Conservation (phyloP, 139 green algal genomes). For the Spirogloea muscicola region DNA sequence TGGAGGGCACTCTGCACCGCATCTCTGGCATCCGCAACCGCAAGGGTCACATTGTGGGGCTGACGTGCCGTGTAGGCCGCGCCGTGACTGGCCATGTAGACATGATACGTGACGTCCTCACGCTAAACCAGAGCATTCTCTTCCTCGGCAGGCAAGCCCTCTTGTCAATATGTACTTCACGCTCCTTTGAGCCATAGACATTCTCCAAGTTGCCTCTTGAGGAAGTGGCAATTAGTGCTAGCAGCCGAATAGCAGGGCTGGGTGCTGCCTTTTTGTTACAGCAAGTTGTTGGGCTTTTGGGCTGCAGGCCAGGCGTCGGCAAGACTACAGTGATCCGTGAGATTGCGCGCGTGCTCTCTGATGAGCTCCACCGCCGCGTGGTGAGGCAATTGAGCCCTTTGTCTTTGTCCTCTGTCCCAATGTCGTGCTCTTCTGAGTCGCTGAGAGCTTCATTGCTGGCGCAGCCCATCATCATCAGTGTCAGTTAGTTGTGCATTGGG, state of each 20-base stretch:
- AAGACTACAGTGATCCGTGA: conserved; percentile 87
- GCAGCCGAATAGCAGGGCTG: not conserved
- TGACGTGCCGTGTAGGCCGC: conserved; percentile 92
- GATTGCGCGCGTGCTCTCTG: conserved; percentile 77
- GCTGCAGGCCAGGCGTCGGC: conserved; percentile 27
- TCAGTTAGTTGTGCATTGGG: no score
- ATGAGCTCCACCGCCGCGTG: conserved; percentile 73
- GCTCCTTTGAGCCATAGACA: not conserved
- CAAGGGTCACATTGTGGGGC: conserved; percentile 76
- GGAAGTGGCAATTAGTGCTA: not conserved
- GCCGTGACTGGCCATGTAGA: conserved; percentile 87
- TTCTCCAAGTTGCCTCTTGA: not conserved
- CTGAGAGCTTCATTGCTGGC: no score
- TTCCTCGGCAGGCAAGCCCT: conserved; percentile 42
- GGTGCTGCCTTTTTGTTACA: not conserved
- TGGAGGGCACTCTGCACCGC: conserved; percentile 72
- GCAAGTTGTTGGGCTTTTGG: not conserved
- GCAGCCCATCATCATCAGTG: no score
- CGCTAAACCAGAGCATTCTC: conserved; percentile 38
- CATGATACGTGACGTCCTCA: conserved; percentile 88
- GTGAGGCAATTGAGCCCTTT: no score
- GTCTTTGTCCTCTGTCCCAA: no score
- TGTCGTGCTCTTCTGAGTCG: no score
- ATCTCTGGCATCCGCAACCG: conserved; percentile 84
- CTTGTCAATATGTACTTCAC: not conserved